Conservation (phyloP, 768 basidiomycete species). For the Lentinula aciculospora region DNA sequence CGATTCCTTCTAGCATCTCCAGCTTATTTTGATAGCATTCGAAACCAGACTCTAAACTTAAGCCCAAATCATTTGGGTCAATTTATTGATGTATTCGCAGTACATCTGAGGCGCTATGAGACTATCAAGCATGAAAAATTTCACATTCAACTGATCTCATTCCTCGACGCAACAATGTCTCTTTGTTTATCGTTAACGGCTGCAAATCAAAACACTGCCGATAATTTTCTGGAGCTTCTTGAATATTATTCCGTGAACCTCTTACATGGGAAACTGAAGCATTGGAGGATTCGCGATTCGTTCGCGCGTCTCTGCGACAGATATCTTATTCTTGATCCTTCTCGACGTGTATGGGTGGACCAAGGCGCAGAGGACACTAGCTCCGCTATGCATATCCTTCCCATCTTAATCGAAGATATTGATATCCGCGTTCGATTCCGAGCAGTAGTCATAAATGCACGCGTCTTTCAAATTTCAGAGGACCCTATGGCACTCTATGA, state of each 20-base stretch:
- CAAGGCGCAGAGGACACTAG: conserved; percentile 17
- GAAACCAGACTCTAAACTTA: conserved; percentile 50
- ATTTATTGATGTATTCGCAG: conserved; percentile 49
- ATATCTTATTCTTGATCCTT: conserved; percentile 58
- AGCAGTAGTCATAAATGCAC: conserved; percentile 52
- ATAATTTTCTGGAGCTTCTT: conserved; percentile 43
- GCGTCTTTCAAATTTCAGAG: conserved; percentile 46
- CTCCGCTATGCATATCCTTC: conserved; percentile 43
- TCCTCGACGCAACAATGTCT: conserved; percentile 59
- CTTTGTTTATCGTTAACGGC: conserved; percentile 42
- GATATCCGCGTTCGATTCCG: conserved; percentile 87
- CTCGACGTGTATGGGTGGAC: conserved; percentile 41
- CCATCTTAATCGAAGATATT: conserved; percentile 51
- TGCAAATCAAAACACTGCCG: conserved; percentile 27
- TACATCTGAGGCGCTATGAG: conserved; percentile 47
- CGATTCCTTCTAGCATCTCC: conserved; percentile 57
- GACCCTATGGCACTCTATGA: conserved; percentile 38
- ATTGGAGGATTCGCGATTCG: conserved; percentile 66
- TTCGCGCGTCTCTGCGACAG: conserved; percentile 59
- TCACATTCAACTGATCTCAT: conserved; percentile 48
- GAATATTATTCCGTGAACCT: conserved; percentile 48
- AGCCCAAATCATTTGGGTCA: conserved; percentile 41
- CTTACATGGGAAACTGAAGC: conserved; percentile 33
- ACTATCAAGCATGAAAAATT: conserved; percentile 49
- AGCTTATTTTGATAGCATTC: conserved; percentile 49